Percentiles rank a stretch among this genome's conserved stretches.
Conservation (phyloP, 2,329 filamentous ascomycete genomes). For the Aureobasidium zeae region DNA sequence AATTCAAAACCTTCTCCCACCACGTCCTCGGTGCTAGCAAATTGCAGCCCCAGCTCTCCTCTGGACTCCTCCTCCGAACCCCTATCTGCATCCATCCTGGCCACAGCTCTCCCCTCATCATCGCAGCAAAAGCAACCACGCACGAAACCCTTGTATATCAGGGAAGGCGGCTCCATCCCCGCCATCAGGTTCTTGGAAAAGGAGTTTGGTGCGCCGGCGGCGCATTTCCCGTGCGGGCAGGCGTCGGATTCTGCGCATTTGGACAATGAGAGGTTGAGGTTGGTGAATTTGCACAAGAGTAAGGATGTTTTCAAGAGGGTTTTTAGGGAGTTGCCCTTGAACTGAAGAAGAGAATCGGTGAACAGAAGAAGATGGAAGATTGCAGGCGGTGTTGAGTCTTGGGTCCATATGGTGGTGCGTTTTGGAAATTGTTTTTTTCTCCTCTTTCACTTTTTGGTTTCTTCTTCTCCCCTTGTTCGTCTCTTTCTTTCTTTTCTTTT, state of each 20-base stretch:
- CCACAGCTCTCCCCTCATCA: no score
- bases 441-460: no score
- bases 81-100: background rate
- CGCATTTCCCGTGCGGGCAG: slow-evolving; percentile 88
- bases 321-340: slow-evolving; percentile 55
- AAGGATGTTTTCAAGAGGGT: slow-evolving; percentile 84
- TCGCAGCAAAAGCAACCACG: slow-evolving; percentile 16
- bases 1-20: slow-evolving; percentile 36
- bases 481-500: no score
- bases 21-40: slow-evolving; percentile 44
- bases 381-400: no score
- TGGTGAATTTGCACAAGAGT: slow-evolving; percentile 83
- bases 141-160: slow-evolving; percentile 73
- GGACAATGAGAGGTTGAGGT: slow-evolving; percentile 84
- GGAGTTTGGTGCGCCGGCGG: slow-evolving; percentile 82
- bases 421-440: no score
- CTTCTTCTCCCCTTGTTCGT: no score
- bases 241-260: slow-evolving; percentile 90
- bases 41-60: slow-evolving; percentile 28
- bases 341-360: no score
- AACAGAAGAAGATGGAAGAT: no score
- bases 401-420: no score
- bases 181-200: slow-evolving; percentile 91
- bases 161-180: slow-evolving; percentile 91
- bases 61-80: background rate